These are phyloP conservation scores for Zoysia matrella DNA, from an alignment of 202 grass and related monocot genomes.

Conservation along the genomic window DNA sequence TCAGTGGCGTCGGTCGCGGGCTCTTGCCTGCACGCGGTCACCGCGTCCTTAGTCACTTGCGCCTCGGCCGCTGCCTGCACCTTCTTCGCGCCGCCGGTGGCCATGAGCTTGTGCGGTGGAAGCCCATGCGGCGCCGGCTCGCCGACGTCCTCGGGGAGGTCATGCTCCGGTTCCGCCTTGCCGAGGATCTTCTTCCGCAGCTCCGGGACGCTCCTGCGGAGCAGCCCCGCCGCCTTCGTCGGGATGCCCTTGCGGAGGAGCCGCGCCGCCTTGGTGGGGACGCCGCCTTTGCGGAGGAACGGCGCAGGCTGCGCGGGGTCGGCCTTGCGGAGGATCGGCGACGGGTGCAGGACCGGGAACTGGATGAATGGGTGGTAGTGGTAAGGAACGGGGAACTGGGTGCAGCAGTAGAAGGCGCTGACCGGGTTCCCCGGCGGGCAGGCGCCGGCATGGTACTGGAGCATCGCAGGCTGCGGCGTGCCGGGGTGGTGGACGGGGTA, in stretches of 20 bases:
- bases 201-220: too few relatives aligned
- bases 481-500: neutral
- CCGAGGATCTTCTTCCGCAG: neutral
- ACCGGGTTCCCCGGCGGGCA: neutral
- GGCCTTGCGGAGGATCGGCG: neutral
- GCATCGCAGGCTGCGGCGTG: neutral
- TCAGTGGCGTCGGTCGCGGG: neutral
- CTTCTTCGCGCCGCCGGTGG: neutral
- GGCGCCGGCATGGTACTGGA: slow-evolving; percentile 1
- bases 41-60: neutral
- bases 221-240: neutral
- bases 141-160: neutral
- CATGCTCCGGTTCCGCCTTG: neutral
- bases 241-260: neutral
- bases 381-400: neutral
- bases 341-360: neutral
- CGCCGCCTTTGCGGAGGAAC: neutral
- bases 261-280: neutral
- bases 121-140: neutral
- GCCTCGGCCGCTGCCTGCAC: neutral
- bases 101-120: slow-evolving; percentile 25
- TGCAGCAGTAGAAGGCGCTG: slow-evolving; percentile 7
- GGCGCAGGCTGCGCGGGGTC: neutral
- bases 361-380: slow-evolving; percentile 1
- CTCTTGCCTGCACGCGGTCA: neutral